phyloP scores from a whole-genome alignment of 345 rosid species.

The Eucalyptus pumila region DNA sequence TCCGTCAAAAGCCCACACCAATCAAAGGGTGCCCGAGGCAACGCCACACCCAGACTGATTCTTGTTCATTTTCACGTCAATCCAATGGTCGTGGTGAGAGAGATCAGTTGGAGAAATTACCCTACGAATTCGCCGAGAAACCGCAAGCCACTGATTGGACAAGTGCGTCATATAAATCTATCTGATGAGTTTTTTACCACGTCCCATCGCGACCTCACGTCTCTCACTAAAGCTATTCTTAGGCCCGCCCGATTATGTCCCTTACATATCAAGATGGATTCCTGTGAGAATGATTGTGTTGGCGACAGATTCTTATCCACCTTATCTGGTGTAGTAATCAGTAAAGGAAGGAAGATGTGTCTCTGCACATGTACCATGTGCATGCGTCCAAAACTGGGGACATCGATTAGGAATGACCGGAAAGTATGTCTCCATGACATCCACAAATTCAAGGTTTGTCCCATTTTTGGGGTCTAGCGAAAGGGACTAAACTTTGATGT shows the following conservation, averaged over 20 bases:
- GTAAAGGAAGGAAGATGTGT: neutral
- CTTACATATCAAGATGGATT: neutral
- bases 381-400: neutral
- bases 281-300: neutral
- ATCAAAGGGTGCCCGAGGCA: neutral
- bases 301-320: neutral
- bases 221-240: neutral
- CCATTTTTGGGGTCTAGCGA: neutral
- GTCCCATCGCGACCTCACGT: neutral
- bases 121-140: neutral
- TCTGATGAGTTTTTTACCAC: neutral
- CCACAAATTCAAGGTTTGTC: neutral
- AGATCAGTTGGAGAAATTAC: neutral
- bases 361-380: neutral
- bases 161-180: neutral
- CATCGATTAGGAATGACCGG: neutral
- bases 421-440: neutral
- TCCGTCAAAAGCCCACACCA: neutral
- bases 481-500: neutral
- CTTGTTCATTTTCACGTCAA: neutral
- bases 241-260: neutral
- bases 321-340: neutral
- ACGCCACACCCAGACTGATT: neutral
- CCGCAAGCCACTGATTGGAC: neutral
- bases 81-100: neutral